Conservation (phyloP, 805 yeast genomes). For the Lachancea meyersii region DNA sequence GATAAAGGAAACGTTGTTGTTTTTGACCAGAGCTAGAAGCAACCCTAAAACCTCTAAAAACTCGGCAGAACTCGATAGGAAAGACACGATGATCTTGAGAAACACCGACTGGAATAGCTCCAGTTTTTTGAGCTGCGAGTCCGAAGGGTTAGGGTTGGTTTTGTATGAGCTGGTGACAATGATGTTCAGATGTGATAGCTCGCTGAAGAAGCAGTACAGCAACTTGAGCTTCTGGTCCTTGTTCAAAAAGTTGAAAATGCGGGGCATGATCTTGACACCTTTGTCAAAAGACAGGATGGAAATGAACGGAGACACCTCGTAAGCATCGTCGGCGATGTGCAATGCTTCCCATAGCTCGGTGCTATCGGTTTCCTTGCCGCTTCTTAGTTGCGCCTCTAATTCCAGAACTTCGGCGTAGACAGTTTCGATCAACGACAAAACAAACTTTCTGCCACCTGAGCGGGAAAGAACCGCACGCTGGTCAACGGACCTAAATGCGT, state of each 20-base stretch:
- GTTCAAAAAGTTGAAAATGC: constrained; percentile 76
- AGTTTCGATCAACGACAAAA: constrained; percentile 66
- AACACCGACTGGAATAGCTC: constrained; percentile 77
- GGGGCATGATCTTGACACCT: constrained; percentile 81
- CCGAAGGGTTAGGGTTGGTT: constrained; percentile 52
- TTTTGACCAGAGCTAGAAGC: constrained; percentile 61
- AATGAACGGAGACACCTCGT: constrained; percentile 69
- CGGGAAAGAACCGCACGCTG: constrained; percentile 32
- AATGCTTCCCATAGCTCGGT: constrained; percentile 69
- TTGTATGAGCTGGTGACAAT: constrained; percentile 74
- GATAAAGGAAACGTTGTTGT: constrained; percentile 55
- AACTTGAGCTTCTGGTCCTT: constrained; percentile 72
- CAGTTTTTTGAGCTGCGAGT: constrained; percentile 48
- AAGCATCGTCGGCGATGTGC: constrained; percentile 56
- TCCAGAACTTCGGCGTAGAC: constrained; percentile 71
- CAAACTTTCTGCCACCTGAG: constrained; percentile 44
- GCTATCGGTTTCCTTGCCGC: constrained; percentile 42
- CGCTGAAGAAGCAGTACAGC: constrained; percentile 70
- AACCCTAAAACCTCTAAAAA: constrained; percentile 74
- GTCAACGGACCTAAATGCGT: constrained; percentile 30
- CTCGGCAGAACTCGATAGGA: constrained; percentile 68
- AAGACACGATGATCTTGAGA: constrained; percentile 75
- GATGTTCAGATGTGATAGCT: constrained; percentile 72
- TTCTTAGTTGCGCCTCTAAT: constrained; percentile 70
- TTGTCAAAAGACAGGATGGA: constrained; percentile 79